Conservation (phyloP, 352 stramenopile genomes). For the Blastocystis sp. region DNA sequence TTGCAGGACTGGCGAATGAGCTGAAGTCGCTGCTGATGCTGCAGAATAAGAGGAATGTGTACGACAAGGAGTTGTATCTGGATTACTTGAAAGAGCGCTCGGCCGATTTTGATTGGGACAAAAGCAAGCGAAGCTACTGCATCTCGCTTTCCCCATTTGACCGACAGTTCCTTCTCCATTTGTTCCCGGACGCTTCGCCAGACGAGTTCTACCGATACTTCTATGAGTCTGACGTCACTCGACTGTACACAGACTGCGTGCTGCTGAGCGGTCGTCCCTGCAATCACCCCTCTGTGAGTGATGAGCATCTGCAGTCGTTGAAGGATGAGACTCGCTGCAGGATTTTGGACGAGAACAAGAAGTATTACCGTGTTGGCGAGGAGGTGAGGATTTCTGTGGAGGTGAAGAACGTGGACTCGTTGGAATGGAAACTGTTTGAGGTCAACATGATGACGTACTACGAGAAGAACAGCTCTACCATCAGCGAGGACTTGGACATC, state of each 20-base stretch:
- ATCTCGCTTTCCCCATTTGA: background rate
- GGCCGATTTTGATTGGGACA: background rate
- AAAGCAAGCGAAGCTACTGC: background rate
- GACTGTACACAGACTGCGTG: background rate
- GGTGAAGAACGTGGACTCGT: conserved; percentile 56
- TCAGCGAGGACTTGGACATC: conserved; percentile 11
- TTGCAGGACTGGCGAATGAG: background rate
- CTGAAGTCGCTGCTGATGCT: background rate
- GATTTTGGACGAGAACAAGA: background rate
- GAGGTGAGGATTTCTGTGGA: background rate
- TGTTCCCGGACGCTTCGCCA: conserved; percentile 2
- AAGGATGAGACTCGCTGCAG: background rate
- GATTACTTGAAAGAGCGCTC: background rate
- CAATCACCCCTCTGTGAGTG: background rate
- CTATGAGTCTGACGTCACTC: background rate
- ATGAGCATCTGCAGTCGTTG: background rate
- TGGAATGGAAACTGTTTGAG: conserved; percentile 56
- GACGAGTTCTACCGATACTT: background rate
- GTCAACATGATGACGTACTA: conserved; percentile 57
- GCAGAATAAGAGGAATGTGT: background rate
- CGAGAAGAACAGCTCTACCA: conserved; percentile 16
- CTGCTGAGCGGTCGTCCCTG: background rate
- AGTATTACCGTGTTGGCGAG: background rate
- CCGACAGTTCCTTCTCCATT: background rate
- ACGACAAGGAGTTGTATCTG: background rate